A percentile compares a stretch with the other conserved stretches of the same genome.
Evolutionary conservation across 495 filamentous ascomycete genomes (phyloP).

Genomic region (Aspergillus sclerotiicarbonarius): DNA sequence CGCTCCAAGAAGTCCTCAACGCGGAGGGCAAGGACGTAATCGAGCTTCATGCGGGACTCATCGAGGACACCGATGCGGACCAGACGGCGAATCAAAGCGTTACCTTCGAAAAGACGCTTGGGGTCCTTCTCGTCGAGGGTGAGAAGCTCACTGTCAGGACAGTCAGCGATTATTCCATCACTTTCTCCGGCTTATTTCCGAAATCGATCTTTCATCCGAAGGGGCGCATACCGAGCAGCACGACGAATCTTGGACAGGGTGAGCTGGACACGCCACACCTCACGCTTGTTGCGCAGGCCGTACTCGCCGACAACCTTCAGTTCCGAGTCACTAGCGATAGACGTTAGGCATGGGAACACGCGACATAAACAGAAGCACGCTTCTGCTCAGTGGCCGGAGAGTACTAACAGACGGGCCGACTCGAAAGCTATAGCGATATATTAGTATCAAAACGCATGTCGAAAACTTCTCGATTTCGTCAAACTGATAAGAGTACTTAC

Average conservation of each 20-base stretch:
- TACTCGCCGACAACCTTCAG: slow-evolving; percentile 99
- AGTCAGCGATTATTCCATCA: background rate
- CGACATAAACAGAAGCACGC: slow-evolving; percentile 98
- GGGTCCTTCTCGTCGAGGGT: slow-evolving; percentile 99
- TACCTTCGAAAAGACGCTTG: slow-evolving; percentile 99
- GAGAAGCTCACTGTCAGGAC: slow-evolving; percentile 79
- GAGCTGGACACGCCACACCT: slow-evolving; percentile 99
- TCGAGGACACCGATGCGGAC: slow-evolving; percentile 99
- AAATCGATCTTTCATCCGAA: background rate
- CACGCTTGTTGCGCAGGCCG: slow-evolving; percentile 99
- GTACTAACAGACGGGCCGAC: slow-evolving; percentile 98
- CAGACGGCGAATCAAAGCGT: slow-evolving; percentile 98
- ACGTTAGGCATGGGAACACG: slow-evolving; percentile 49
- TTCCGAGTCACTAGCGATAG: slow-evolving; percentile 83
- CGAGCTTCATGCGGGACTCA: slow-evolving; percentile 99
- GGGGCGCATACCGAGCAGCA: slow-evolving; percentile 86
- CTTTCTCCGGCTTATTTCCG: background rate
- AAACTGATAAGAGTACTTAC: slow-evolving; percentile 37
- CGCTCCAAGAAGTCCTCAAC: slow-evolving; percentile 99
- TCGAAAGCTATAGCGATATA: slow-evolving; percentile 67
- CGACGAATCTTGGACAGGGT: slow-evolving; percentile 99
- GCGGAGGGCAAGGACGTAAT: slow-evolving; percentile 99
- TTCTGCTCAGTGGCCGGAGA: slow-evolving; percentile 94
- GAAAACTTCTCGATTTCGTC: slow-evolving; percentile 12
- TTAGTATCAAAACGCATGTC: slow-evolving; percentile 30